Conservation (phyloP, 2,329 filamentous ascomycete species). For the Xylariaceae sp. region DNA sequence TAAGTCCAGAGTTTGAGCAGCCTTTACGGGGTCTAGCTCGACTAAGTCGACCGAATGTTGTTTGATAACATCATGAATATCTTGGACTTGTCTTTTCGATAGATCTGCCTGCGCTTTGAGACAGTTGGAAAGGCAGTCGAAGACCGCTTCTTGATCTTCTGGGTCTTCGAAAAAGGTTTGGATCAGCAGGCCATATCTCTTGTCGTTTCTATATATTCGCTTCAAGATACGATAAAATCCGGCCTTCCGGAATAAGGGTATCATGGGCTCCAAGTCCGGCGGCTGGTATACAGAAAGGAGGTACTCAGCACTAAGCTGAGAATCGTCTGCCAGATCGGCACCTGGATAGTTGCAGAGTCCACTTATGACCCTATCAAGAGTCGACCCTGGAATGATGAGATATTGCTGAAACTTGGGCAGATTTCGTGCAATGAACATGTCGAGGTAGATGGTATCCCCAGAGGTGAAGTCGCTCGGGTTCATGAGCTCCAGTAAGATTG, state of each 20-base stretch:
- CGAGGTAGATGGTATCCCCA: constrained; percentile 85
- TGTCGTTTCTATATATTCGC: constrained; percentile 74
- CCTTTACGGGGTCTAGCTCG: constrained; percentile 57
- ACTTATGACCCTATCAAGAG: constrained; percentile 71
- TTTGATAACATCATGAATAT: constrained; percentile 63
- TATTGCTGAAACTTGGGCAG: constrained; percentile 96
- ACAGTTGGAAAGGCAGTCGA: constrained; percentile 72
- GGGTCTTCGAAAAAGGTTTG: constrained; percentile 80
- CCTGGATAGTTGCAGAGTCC: constrained; percentile 82
- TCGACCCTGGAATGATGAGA: constrained; percentile 80
- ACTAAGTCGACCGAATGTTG: constrained; percentile 62
- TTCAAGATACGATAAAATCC: constrained; percentile 90
- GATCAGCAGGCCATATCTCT: constrained; percentile 72
- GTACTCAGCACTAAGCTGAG: constrained; percentile 95
- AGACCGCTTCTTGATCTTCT: constrained; percentile 68
- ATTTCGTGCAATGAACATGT: constrained; percentile 98
- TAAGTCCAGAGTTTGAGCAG: constrained; percentile 60
- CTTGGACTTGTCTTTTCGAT: constrained; percentile 63
- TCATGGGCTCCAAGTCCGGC: constrained; percentile 68
- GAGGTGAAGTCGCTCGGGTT: constrained; percentile 66
- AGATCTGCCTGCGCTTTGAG: constrained; percentile 60
- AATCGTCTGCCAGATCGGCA: constrained; percentile 78
- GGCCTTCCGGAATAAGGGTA: constrained; percentile 72
- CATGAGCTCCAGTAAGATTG: constrained; percentile 89
- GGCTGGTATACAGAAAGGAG: constrained; percentile 90